Conservation (phyloP, 352 stramenopile species). For the Phytophthora macrochlamydospora region DNA sequence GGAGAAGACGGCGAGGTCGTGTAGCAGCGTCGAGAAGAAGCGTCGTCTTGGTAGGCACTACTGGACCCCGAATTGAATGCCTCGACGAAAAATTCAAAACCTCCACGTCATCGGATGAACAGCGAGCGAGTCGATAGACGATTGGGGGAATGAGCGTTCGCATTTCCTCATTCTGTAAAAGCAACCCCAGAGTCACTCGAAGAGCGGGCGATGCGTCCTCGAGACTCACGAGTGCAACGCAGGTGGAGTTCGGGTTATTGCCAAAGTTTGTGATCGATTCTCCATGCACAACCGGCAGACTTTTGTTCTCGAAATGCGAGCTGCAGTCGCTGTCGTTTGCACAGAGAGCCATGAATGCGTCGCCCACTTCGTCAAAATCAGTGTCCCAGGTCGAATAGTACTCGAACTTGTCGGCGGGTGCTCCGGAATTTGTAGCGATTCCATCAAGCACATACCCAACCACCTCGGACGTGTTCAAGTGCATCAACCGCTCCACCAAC, state of each 20-base stretch:
- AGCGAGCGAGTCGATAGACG: slow-evolving; percentile 32
- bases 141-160: slow-evolving; percentile 34
- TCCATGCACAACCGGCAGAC: slow-evolving; percentile 9
- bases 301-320: slow-evolving; percentile 5
- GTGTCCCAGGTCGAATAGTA: slow-evolving; percentile 40
- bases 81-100: slow-evolving; percentile 21
- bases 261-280: slow-evolving; percentile 14
- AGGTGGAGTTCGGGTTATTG: slow-evolving; percentile 15
- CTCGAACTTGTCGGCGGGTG: slow-evolving; percentile 15
- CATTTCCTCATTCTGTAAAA: slow-evolving; percentile 20
- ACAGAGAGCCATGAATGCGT: slow-evolving; percentile 24
- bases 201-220: slow-evolving; percentile 15
- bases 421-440: slow-evolving; percentile 33
- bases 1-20: slow-evolving; percentile 42
- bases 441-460: slow-evolving; percentile 28
- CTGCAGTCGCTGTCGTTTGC: slow-evolving; percentile 15
- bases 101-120: slow-evolving; percentile 14
- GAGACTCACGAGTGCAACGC: slow-evolving; percentile 4
- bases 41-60: slow-evolving; percentile 8
- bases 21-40: slow-evolving; percentile 34
- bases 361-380: slow-evolving; percentile 31
- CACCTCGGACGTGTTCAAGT: slow-evolving; percentile 26
- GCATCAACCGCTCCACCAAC: slow-evolving; percentile 46
- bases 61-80: background rate
- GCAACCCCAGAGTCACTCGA: slow-evolving; percentile 18